These are phyloP conservation scores for Coemansia sp. DNA, from an alignment of 192 early-diverging fungal genomes.

Conservation along the genomic window DNA sequence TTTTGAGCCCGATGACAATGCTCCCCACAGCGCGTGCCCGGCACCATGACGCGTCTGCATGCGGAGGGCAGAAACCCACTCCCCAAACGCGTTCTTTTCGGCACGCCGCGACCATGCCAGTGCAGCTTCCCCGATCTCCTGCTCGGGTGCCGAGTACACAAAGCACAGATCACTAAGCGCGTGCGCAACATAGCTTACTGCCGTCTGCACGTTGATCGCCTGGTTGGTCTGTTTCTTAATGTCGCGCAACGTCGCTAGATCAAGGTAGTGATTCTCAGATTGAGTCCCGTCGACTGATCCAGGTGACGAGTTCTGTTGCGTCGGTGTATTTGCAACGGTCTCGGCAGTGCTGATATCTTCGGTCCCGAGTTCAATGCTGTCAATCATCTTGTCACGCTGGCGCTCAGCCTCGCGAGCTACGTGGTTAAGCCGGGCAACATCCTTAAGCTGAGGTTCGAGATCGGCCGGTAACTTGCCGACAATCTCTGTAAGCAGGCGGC, in stretches of 20 bases:
- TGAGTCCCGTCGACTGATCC: slow-evolving; percentile 37
- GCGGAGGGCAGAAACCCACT: slow-evolving; percentile 65
- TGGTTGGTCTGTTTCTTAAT: slow-evolving; percentile 19
- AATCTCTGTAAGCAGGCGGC: slow-evolving; percentile 64
- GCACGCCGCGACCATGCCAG: slow-evolving; percentile 65
- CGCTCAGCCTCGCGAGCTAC: slow-evolving; percentile 55
- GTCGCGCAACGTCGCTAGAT: slow-evolving; percentile 22
- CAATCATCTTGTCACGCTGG: slow-evolving; percentile 35
- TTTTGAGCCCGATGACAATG: slow-evolving; percentile 54
- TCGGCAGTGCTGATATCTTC: slow-evolving; percentile 21
- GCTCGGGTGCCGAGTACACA: slow-evolving; percentile 73
- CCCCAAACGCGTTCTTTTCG: slow-evolving; percentile 69
- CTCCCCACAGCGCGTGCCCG: slow-evolving; percentile 73
- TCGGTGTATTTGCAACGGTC: slow-evolving; percentile 36
- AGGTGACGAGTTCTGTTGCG: slow-evolving; percentile 20
- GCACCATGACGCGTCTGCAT: slow-evolving; percentile 83
- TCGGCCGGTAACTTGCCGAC: slow-evolving; percentile 58
- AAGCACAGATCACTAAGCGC: slow-evolving; percentile 77
- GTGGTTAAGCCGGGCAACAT: slow-evolving; percentile 56
- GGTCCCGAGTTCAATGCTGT: slow-evolving; percentile 54
- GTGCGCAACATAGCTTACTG: slow-evolving; percentile 73
- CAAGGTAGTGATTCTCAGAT: slow-evolving; percentile 8
- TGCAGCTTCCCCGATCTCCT: slow-evolving; percentile 62
- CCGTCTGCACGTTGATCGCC: slow-evolving; percentile 62
- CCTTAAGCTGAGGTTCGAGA: slow-evolving; percentile 61